Conservation (phyloP, 2,329 filamentous ascomycete species). For the Macrophomina pseudophaseolina region DNA sequence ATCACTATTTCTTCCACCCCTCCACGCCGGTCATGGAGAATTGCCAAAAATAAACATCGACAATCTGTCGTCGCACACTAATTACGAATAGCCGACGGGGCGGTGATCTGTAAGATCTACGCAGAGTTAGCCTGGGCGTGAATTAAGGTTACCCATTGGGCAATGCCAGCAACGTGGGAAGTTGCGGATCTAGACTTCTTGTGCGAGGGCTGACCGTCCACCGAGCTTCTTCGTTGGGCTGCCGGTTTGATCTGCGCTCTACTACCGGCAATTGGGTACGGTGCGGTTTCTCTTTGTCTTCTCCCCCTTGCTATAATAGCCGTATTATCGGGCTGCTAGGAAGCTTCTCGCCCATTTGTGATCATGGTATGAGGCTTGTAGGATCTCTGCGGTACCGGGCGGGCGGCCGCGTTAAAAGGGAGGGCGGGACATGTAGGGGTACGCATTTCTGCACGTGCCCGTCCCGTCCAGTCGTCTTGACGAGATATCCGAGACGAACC, state of each 20-base stretch:
- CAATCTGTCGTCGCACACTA: too few species aligned
- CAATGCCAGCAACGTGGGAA: neutral
- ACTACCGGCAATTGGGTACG: neutral
- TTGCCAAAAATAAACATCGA: neutral
- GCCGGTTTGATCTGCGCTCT: neutral
- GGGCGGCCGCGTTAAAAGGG: neutral
- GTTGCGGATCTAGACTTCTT: neutral
- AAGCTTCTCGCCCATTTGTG: too few species aligned
- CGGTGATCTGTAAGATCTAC: constrained; percentile 8
- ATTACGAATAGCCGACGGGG: constrained; percentile 6
- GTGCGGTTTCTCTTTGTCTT: neutral
- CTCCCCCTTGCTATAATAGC: neutral
- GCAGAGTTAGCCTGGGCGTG: neutral
- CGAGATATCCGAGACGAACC: neutral
- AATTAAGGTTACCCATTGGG: neutral
- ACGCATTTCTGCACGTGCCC: too few species aligned
- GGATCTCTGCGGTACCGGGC: neutral
- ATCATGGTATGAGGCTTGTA: neutral
- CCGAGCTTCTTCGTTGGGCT: neutral
- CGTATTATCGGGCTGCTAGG: neutral
- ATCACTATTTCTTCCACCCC: too few species aligned
- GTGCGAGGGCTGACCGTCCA: neutral
- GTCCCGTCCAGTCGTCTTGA: neutral
- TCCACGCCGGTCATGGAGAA: too few species aligned
- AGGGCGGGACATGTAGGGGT: too few species aligned